A percentile compares a stretch with the other conserved stretches of the same genome.
Evolutionary conservation across 208 protist genomes (phyloP).

Genomic region (Trypanosoma caninum): DNA sequence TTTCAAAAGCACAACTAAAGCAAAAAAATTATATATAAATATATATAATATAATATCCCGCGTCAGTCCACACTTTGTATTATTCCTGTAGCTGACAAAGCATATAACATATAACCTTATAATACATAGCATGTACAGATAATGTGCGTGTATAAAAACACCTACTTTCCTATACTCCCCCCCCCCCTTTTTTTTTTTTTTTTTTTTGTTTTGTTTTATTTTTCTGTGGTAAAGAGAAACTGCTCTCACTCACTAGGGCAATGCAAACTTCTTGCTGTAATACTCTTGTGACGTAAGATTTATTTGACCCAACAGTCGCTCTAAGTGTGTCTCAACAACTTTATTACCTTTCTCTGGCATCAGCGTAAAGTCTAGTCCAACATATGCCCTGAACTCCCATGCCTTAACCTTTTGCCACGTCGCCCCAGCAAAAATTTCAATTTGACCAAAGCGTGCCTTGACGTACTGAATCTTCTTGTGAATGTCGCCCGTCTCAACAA

Average conservation of each 20-base stretch:
- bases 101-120: no score
- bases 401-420: constrained; percentile 66
- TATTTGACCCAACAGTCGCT: constrained; percentile 74
- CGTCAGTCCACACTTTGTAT: no score
- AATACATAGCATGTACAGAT: no score
- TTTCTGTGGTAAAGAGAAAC: not conserved
- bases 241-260: constrained; percentile 25
- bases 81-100: no score
- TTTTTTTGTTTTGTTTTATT: constrained; percentile 2
- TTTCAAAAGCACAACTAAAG: no score
- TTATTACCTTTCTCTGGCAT: constrained; percentile 54
- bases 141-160: not conserved
- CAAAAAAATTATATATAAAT: no score
- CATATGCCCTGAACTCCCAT: constrained; percentile 77
- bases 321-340: constrained; percentile 66
- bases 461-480: constrained; percentile 71
- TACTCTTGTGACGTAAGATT: constrained; percentile 81
- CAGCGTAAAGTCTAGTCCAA: constrained; percentile 83
- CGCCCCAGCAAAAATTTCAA: constrained; percentile 47
- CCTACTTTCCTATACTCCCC: not conserved
- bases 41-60: no score
- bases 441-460: constrained; percentile 49
- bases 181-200: not conserved
- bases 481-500: constrained; percentile 77
- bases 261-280: constrained; percentile 68